Conservation (phyloP, 1,139 yeast genomes). For the Zygosaccharomyces pseudobailii region DNA sequence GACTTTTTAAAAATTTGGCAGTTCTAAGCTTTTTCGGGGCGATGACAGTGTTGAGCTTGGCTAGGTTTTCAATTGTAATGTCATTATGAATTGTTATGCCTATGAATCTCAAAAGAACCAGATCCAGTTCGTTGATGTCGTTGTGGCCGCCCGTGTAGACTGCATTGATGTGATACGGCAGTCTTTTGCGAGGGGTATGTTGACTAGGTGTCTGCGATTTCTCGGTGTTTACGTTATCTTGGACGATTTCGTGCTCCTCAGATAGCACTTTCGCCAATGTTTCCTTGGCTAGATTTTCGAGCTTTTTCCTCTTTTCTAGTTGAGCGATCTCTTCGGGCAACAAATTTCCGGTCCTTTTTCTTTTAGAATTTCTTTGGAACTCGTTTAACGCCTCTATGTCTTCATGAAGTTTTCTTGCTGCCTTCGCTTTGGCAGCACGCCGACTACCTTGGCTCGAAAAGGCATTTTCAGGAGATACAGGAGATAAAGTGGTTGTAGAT, state of each 20-base stretch:
- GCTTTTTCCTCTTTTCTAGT: conserved; percentile 26
- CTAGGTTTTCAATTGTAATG: conserved; percentile 35
- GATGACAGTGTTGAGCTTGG: conserved; percentile 46
- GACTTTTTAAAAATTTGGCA: conserved; percentile 62
- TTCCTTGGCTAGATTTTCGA: conserved; percentile 20
- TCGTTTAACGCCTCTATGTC: conserved; percentile 63
- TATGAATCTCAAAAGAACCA: conserved; percentile 33
- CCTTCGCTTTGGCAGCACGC: conserved; percentile 60
- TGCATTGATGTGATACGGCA: conserved; percentile 41
- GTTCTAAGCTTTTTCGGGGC: conserved; percentile 82
- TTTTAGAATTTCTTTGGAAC: conserved; percentile 45
- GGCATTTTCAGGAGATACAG: conserved; percentile 5
- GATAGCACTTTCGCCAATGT: conserved; percentile 13
- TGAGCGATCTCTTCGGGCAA: conserved; percentile 35
- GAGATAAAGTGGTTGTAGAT: conserved; percentile 2
- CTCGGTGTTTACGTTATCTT: conserved; percentile 10
- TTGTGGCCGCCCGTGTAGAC: conserved; percentile 63
- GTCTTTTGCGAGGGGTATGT: conserved; percentile 7
- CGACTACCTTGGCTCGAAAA: conserved; percentile 20
- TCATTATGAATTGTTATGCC: conserved; percentile 46
- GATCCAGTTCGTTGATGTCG: conserved; percentile 39
- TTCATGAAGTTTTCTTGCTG: conserved; percentile 60
- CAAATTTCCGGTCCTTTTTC: conserved; percentile 29
- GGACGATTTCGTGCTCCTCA: conserved; percentile 12
- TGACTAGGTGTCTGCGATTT: conserved; percentile 6